Evolutionary conservation across 768 basidiomycete genomes (phyloP), one percentile per base, ranked within the genome.

Genomic region (Mycena leptocephala): DNA sequence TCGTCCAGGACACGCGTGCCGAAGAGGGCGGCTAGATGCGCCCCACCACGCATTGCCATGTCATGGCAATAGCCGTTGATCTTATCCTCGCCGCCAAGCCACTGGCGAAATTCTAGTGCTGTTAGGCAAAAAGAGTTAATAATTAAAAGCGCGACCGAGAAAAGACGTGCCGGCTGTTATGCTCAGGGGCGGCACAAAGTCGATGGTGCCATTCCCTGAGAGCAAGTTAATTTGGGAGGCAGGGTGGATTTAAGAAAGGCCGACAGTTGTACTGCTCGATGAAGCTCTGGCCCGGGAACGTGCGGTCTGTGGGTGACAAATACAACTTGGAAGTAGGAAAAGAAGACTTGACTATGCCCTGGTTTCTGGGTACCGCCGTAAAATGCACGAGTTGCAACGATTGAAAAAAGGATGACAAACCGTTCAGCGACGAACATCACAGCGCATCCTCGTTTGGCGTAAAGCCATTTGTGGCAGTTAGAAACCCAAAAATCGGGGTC

Each of bases 381-480:
- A 37, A 32, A 16, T 2, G 20, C 8, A 68, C 41, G 41, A 32
- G n/a, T 58, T 14, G 2, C 18, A 48, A 32, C 61, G 20, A n/a
- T n/a, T n/a, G 30, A 37, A 16, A n/a, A 51, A 20, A 74, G 13
- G 13, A 6, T 37, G 35, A 13, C 7, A 37, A 37, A 37, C 13
- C 35, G 35, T 76, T 81, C 80, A 13, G 83, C 79, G 22, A 84
- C 83, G 70, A 82, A 84, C 53, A 95, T 85, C n/a, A 93, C 84
- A 37, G 92, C 89, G 65, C 87, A 90, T 11, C 89, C 87, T 18
- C 94, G 86, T 81, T 93, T 90, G 7, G 89, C 87, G 77, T 86
- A 90, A 10, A 94, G 83, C 94, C 94, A 95, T 81, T 95, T 95
- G 84, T 94, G 92, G 75, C 92, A 93, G 78, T 93, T 94, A 22